These are phyloP conservation scores for Funneliformis mosseae DNA, from an alignment of 192 early-diverging fungal species.

Conservation along the genomic window DNA sequence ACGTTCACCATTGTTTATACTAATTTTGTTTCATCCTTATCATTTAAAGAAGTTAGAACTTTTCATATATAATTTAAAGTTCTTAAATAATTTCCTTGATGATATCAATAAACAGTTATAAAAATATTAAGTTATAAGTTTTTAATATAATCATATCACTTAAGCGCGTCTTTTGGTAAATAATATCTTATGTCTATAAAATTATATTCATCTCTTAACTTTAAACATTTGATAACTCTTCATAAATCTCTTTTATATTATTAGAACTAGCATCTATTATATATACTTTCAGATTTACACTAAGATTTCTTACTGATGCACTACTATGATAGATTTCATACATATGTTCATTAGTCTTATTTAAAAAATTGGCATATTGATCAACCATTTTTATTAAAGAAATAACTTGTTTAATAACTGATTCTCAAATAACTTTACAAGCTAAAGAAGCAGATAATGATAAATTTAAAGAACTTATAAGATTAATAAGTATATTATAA, in stretches of 20 bases:
- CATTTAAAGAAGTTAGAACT: background rate
- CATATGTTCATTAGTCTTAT: too few relatives aligned
- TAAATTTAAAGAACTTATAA: too few relatives aligned
- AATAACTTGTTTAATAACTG: too few relatives aligned
- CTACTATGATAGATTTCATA: background rate
- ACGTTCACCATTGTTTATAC: background rate
- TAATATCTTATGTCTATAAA: background rate
- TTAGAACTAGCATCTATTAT: background rate
- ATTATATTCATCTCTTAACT: background rate
- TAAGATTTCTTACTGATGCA: background rate
- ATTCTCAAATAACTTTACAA: too few relatives aligned
- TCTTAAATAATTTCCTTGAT: background rate
- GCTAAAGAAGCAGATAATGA: too few relatives aligned
- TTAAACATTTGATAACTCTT: too few relatives aligned
- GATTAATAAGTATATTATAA: too few relatives aligned
- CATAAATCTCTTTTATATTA: too few relatives aligned
- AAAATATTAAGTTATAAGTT: background rate
- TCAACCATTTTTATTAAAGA: too few relatives aligned
- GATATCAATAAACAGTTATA: background rate
- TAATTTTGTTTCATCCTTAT: background rate
- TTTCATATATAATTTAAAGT: conserved; percentile 3
- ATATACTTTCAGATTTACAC: background rate
- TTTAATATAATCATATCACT: background rate
- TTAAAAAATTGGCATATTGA: too few relatives aligned
- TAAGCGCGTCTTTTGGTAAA: background rate